Evolutionary conservation across 148 eudicot genomes (phyloP), one percentile per base, ranked within the genome.

Genomic region (Amaranthus cruentus): DNA sequence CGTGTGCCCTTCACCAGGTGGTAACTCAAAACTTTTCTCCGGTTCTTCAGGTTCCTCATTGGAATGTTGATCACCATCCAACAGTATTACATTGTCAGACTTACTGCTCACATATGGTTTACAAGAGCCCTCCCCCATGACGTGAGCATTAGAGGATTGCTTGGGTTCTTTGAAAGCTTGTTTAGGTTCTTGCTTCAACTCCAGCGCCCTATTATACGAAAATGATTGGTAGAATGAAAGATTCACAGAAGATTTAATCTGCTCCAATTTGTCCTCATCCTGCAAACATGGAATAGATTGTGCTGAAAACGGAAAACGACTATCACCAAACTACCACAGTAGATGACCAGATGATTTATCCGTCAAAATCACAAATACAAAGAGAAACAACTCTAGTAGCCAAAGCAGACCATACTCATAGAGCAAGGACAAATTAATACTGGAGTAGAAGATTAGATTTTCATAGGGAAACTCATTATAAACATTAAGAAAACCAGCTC

Each of bases 221-320:
- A 64, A 65, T 73, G 90, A 95, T 57, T 96, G 77, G 75, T 86
- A 96, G 89, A 80, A 66, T 7, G 69, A 55, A 47, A 66, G 69
- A 66, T 76, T 87, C 58, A 96, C 92, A 2, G 91, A 81, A 75
- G 99, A 87, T 59, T 88, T 90, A 14, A 96, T 96, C 90, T 92
- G 90, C 82, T 86, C 92, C 79, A 96, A 76, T 79, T 88, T 87
- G 71, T 69, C 70, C 57, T 77, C 87, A 52, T 79, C 88, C 90
- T 88, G 75, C 43, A 57, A 69, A 70, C 28, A 66, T 48, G n/a
- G 14, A 62, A 57, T 15, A 9, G 47, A 5, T 10, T 15, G 49
- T 15, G 69, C 55, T 66, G 42, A 62, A 69, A 18, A 70, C 54
- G 73, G 4, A 2, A 28, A 28, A 28, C 38, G 38, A 28, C 38